Evolutionary conservation across 2,329 filamentous ascomycete species (phyloP), one percentile per base, ranked within the genome.

Genomic region (Raffaelea ambrosiae): DNA sequence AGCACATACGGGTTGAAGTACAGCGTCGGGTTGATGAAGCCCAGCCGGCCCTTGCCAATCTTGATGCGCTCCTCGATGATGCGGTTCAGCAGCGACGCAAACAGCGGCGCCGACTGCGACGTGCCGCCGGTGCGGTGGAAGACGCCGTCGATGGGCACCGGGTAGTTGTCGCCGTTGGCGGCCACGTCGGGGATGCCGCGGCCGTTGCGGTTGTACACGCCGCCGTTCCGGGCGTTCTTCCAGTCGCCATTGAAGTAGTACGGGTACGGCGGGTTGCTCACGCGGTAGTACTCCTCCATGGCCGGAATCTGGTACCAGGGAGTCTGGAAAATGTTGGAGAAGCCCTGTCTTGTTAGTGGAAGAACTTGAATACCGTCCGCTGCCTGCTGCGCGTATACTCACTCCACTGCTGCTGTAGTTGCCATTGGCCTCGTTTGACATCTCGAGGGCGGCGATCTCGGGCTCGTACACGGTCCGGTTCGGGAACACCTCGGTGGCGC

Each of bases 51-150:
- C 56, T 74, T 70, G 5, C 73, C 73, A 9, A 63, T 64, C 1
- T 67, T 61, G n/a, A 83, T 61, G 38, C 77, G 66, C 1, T 75
- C 76, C 54, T 84, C 80, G 54, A 84, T 84, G 48, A 85, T 44
- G 20, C 45, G 44, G 38, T 36, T 47, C n/a, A 50, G 65, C 44
- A 84, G 67, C 7, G 70, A 75, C 0, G 77, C 73, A 14, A 78
- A 75, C 0, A 77, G 64, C 0, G 83, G 83, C 0, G 75, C 62
- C 1, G 80, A 41, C 26, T 41, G 36, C 18, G 38, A 44, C 5
- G 48, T 47, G 19, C 48, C 48, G 29, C 48, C 48, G 38, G 36
- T 48, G 5, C 47, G 48, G 13, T 40, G 44, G 14, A 42, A 48
- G 8, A 33, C 22, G 29, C 39, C 42, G 1, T 41, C 21, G 16